Base-by-base conservation (phyloP, 2,329 filamentous ascomycete species). In the Apiospora sp. region DNA sequence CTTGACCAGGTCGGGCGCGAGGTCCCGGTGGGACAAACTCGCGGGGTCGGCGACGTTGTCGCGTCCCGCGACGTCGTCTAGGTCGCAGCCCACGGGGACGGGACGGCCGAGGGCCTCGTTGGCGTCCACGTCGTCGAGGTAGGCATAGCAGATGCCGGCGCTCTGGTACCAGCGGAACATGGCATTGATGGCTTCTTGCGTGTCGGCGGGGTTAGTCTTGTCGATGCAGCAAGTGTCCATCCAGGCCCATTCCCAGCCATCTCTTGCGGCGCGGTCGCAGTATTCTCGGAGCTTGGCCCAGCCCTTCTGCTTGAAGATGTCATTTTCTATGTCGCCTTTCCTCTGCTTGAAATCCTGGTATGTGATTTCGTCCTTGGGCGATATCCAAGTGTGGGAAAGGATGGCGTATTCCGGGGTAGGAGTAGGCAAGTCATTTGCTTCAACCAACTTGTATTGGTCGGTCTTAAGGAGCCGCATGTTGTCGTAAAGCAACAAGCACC, bases 141-240 rank as follows among this genome's bases (percentile, higher is more conserved):
- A 75, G 5, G 71, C 67, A 67, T 72, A 72, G n/a, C 72, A 75
- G 44, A 72, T 41, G 7, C 44, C 43, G 13, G 74, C 72, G 49
- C 70, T 41, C 16, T 71, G 69, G 41, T 75, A 75, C 72, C 71
- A 75, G 16, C 72, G 51, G 30, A 75, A 74, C 74, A 75, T 75
- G 58, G 72, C 48, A 43, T 75, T 75, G 48, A 75, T 74, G 2
- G 69, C 69, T 5, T 71, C 69, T 54, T 49, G 34, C 16, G 58
- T 67, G 6, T 75, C 74, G 27, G 54, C 54, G 13, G 70, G 44
- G 27, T 71, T 74, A 4, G 74, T 68, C 44, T 74, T 75, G 49
- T 74, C 72, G 16, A 75, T 75, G 67, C 72, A 75, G 69, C 72
- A 75, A 7, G 74, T 72, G 51, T 72, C 74, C 48, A 75, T 72